Evolutionary conservation across 441 rosid genomes (phyloP).

Genomic region (Omphalea diandra): DNA sequence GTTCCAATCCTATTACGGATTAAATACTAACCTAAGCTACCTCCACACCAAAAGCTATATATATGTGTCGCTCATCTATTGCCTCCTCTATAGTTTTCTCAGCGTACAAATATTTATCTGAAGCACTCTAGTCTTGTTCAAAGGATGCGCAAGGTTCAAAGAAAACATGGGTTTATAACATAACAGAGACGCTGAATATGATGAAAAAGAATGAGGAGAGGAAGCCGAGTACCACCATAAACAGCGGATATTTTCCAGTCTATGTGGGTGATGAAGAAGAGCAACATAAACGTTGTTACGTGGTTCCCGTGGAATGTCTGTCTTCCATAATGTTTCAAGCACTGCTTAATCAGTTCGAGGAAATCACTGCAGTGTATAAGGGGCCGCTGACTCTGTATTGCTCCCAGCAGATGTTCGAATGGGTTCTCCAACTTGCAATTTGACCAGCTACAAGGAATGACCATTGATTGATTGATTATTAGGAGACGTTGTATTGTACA

Average conservation of each 20-base stretch:
- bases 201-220: no score
- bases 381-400: background rate
- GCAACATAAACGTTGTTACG: background rate
- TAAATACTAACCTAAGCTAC: no score
- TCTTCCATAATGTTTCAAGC: background rate
- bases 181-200: background rate
- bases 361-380: background rate
- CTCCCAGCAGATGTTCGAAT: background rate
- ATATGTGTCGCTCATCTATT: no score
- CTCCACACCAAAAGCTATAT: no score
- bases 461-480: no score
- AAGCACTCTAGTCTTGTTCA: background rate
- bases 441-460: no score
- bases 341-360: background rate
- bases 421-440: background rate
- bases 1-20: no score
- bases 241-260: background rate
- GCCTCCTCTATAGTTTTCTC: background rate
- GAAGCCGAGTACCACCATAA: background rate
- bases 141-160: background rate
- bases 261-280: background rate
- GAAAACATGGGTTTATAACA: background rate
- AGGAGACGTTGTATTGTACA: no score
- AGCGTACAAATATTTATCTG: background rate
- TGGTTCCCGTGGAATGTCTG: background rate